Evolutionary conservation across 805 yeast genomes (phyloP).

Genomic region (Vanderwaltozyma verrucispora): DNA sequence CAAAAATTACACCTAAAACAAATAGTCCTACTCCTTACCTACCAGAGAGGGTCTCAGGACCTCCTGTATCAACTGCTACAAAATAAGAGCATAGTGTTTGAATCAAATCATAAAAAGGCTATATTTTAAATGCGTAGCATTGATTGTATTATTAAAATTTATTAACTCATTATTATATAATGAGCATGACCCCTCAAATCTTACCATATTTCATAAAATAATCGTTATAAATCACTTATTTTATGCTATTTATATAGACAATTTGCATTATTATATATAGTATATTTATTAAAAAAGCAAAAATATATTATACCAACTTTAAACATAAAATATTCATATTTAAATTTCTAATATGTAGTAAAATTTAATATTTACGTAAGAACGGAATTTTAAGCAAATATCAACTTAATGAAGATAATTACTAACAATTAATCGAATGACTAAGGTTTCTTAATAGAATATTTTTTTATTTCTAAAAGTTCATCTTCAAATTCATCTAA

Average conservation of each 20-base stretch:
- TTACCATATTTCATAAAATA: too few relatives aligned
- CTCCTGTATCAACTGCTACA: neutral
- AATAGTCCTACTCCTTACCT: neutral
- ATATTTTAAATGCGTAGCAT: constrained; percentile 2
- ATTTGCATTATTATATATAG: neutral
- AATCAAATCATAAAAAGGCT: neutral
- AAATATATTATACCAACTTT: neutral
- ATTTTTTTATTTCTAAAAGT: neutral
- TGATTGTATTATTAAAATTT: constrained; percentile 2
- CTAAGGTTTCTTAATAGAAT: neutral
- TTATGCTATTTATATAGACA: neutral
- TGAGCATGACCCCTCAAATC: neutral
- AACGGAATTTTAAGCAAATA: too few relatives aligned
- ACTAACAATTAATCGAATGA: too few relatives aligned
- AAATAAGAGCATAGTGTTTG: too few relatives aligned
- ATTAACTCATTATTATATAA: neutral
- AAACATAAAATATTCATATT: too few relatives aligned
- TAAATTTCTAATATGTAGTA: too few relatives aligned
- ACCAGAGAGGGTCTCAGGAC: neutral
- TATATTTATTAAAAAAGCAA: neutral
- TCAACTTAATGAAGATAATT: too few relatives aligned
- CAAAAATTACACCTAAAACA: neutral
- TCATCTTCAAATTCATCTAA: neutral
- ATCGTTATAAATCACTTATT: too few relatives aligned
- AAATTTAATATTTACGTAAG: too few relatives aligned